Base-by-base conservation (phyloP, 352 stramenopile species). In the Pythium graminicola region DNA sequence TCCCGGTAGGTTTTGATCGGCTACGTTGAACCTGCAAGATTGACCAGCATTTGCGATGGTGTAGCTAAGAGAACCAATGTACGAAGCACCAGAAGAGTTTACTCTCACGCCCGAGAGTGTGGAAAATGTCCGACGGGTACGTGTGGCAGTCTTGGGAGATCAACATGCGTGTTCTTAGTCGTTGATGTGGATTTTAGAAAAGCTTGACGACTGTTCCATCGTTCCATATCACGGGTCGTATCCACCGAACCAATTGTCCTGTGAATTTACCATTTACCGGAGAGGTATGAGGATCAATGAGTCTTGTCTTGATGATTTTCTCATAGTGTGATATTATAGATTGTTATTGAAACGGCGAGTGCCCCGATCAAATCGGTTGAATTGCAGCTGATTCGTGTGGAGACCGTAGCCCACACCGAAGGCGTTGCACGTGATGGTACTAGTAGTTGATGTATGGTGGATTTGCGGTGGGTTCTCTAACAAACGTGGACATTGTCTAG, bases 181-280 rank as follows among this genome's bases (percentile, higher is more conserved):
- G 5, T 41, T 41, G 6, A 41, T 41, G 38, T 16, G n/a, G 1
- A 22, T 44, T n/a, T 52, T 33, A 88, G 78, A 73, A 84, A 60
- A 76, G 46, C 52, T 26, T 76, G 38, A 69, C 73, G 23, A 74
- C 61, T 0, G 75, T 89, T 35, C 81, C 81, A 8, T 71, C 70
- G 32, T 96, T 97, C 46, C 65, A 77, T 35, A 86, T 97, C 35
- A 75, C 67, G 4, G 89, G 86, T 20, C 71, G 82, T 6, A 71
- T 97, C 42, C 81, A 96, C 54, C 74, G 83, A 14, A 90, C 79
- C n/a, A 89, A 94, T 38, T 97, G 88, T 40, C 86, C 84, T 0
- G 69, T 97, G n/a, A 94, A 90, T 36, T 53, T 91, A 22, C 87
- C 87, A 0, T 93, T 96, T 41, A 96, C 86, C 20, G 86, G 86